A percentile compares a stretch with the other conserved stretches of the same genome.
These are phyloP conservation scores for Rehmannia glutinosa DNA, from an alignment of 257 asterid species.

Conservation along the genomic window DNA sequence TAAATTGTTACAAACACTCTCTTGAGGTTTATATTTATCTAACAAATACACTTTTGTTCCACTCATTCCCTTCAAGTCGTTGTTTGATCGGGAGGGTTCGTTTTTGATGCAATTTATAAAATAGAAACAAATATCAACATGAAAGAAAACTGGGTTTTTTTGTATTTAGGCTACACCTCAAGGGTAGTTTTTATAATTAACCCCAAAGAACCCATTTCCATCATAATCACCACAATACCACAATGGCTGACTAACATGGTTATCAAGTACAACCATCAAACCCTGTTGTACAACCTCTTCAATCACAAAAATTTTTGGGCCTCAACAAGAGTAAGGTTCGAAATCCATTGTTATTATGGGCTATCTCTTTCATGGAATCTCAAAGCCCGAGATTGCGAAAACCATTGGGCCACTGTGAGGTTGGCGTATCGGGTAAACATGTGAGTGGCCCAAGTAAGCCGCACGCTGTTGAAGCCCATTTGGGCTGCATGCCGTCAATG, in stretches of 20 bases:
- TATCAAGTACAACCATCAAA: constrained; percentile 64
- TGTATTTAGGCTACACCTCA: no score
- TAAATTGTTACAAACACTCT: no score
- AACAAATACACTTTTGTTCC: no score
- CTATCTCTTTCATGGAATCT: constrained; percentile 30
- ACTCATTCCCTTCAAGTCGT: no score
- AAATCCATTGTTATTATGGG: constrained; percentile 30
- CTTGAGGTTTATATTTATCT: no score
- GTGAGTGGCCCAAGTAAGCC: constrained; percentile 58
- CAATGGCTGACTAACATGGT: constrained; percentile 59
- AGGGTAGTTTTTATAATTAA: no score
- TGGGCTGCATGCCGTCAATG: constrained; percentile 17
- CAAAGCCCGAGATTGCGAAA: constrained; percentile 25
- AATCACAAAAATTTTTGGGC: constrained; percentile 55
- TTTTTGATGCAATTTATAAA: no score
- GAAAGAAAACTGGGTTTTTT: no score
- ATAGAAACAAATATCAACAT: no score
- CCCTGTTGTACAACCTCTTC: constrained; percentile 30
- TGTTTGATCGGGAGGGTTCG: no score
- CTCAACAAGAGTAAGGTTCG: constrained; percentile 29
- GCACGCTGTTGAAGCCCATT: constrained; percentile 70
- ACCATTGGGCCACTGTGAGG: constrained; percentile 35
- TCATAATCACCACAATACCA: constrained; percentile 61
- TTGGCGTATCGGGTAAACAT: constrained; percentile 52
- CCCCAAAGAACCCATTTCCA: constrained; percentile 80